phyloP scores from a whole-genome alignment of 2,329 filamentous ascomycete species.

The Dryadomyces sulphureus region DNA sequence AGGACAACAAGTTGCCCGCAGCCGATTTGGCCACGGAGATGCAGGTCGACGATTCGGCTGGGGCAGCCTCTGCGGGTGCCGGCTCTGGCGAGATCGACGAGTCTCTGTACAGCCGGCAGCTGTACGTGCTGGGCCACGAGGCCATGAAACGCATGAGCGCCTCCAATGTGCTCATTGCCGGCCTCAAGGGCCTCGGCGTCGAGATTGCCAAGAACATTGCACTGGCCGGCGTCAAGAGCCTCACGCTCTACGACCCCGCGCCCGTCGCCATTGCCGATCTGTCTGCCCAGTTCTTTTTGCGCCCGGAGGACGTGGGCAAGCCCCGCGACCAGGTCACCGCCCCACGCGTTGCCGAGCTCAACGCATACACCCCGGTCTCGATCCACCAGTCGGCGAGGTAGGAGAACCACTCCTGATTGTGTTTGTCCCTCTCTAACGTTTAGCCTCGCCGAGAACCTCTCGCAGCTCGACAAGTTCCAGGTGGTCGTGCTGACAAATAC shows the following conservation, averaged over 20 bases:
- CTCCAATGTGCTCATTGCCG: slow-evolving; percentile 84
- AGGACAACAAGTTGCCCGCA: slow-evolving; percentile 38
- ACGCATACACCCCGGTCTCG: slow-evolving; percentile 85
- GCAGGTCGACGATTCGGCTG: slow-evolving; percentile 42
- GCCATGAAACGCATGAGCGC: slow-evolving; percentile 99
- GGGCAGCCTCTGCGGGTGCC: slow-evolving; percentile 20
- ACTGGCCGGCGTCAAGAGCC: slow-evolving; percentile 91
- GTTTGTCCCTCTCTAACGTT: neutral
- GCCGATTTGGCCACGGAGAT: slow-evolving; percentile 49
- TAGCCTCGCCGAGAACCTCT: slow-evolving; percentile 63
- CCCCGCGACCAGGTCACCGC: slow-evolving; percentile 75
- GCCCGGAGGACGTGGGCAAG: slow-evolving; percentile 76
- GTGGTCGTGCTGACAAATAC: slow-evolving; percentile 82
- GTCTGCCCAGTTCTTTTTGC: slow-evolving; percentile 95
- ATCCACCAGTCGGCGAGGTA: slow-evolving; percentile 50
- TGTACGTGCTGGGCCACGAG: slow-evolving; percentile 56
- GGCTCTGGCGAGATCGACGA: slow-evolving; percentile 52
- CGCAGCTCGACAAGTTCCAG: slow-evolving; percentile 80
- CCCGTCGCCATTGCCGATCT: slow-evolving; percentile 76
- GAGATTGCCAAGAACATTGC: slow-evolving; percentile 99
- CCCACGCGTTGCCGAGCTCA: slow-evolving; percentile 83
- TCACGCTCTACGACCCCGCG: slow-evolving; percentile 82
- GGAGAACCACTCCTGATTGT: neutral
- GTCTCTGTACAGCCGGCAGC: slow-evolving; percentile 59
- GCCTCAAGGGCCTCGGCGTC: slow-evolving; percentile 85